A percentile compares a stretch with the other conserved stretches of the same genome.
These are phyloP conservation scores for Cyclostephanos invisitatus DNA, from an alignment of 108 stramenopile species.

Conservation along the genomic window DNA sequence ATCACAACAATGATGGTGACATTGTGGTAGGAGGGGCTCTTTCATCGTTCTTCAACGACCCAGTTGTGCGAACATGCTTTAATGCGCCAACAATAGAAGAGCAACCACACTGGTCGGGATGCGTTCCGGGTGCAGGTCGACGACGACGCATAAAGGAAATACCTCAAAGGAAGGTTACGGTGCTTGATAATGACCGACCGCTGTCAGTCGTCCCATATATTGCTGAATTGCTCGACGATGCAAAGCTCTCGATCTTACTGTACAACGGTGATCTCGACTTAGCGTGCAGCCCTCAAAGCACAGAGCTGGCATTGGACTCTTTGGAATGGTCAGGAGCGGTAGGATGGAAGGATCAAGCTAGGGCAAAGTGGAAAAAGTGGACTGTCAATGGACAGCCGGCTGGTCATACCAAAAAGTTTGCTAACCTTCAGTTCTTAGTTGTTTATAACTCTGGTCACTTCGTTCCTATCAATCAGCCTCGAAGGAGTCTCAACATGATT, in stretches of 20 bases:
- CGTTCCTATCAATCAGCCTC: conserved; percentile 67
- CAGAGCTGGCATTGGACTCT: conserved; percentile 58
- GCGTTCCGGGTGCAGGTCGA: conserved; percentile 71
- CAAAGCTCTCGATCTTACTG: conserved; percentile 60
- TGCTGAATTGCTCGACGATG: conserved; percentile 73
- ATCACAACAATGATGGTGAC: background rate
- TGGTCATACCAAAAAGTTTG: conserved; percentile 59
- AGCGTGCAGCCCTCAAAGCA: conserved; percentile 57
- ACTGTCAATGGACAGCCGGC: conserved; percentile 44
- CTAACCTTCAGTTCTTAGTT: conserved; percentile 59
- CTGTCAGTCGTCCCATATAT: conserved; percentile 66
- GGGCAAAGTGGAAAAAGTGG: conserved; percentile 57
- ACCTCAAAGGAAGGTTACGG: conserved; percentile 30
- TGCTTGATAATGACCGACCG: conserved; percentile 63
- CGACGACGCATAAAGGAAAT: conserved; percentile 30
- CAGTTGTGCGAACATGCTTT: conserved; percentile 54
- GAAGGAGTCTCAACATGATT: conserved; percentile 56
- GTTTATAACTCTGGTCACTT: conserved; percentile 72
- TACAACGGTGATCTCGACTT: conserved; percentile 81
- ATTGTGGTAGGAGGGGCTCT: conserved; percentile 31
- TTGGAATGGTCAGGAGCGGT: conserved; percentile 66
- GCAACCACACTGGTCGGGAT: conserved; percentile 44
- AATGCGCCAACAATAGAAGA: conserved; percentile 50
- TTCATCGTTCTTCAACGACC: conserved; percentile 57
- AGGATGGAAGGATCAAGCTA: conserved; percentile 52